Evolutionary conservation across 257 asterid genomes (phyloP), one percentile per base, ranked within the genome.

Genomic region (Ilex asprella): DNA sequence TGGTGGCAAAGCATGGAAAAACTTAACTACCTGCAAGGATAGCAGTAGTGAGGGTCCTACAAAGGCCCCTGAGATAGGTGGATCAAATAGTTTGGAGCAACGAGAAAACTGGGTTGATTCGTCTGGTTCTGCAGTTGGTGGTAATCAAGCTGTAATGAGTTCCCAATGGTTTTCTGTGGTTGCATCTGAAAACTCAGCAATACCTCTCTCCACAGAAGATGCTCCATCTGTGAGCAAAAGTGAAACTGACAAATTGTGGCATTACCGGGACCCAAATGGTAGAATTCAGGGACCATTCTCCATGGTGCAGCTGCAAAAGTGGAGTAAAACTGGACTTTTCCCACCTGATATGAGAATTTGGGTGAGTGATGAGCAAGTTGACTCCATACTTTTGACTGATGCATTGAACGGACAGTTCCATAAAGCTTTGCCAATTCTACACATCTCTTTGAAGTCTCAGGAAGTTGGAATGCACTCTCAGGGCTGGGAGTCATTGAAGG

Each of bases 251-350:
- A 87, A 82, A 62, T 69, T 89, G 67, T 93, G 99, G 99, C 95
- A 89, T 73, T 93, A 93, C 62, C 97, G 96, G 30, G 99, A 93
- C 73, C 99, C 97, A 31, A 75, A 79, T 70, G 91, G 95, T 58
- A 84, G 73, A 76, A 82, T 87, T 70, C 99, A 87, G 76, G 99
- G 99, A 43, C 97, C 99, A 58, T 93, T 93, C 82, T 71, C 95
- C 55, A 83, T 93, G 87, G 60, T 81, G 75, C 88, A 89, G 84
- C 82, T 93, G 62, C 78, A 92, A 61, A 84, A 65, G 71, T 87
- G 97, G 99, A 89, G 79, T 65, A 84, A 79, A 51, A 87, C 94
- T 5, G 95, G 96, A 63, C 78, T 89, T 39, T 87, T 93, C 66
- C 97, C 97, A 60, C 79, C 82, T 57, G 84, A 84, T 56, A 82